phyloP scores from a whole-genome alignment of 108 stramenopile genomes.

The Skeletonema menzelii region DNA sequence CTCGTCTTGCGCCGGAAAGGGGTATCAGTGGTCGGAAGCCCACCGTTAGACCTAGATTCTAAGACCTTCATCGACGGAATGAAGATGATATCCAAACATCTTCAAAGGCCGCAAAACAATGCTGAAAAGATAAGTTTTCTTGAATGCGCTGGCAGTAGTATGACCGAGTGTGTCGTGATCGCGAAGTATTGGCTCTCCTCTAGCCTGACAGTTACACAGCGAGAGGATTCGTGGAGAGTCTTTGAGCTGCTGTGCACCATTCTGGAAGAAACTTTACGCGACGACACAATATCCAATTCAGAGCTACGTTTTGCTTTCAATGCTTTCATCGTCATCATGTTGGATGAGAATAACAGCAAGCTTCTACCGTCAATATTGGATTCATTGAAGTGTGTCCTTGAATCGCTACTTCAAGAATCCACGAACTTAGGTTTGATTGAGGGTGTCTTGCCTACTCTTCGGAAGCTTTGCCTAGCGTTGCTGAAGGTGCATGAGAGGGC shows the following conservation, averaged over 20 bases:
- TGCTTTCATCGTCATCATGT: conserved; percentile 40
- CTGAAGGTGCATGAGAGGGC: conserved; percentile 28
- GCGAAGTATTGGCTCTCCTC: conserved; percentile 47
- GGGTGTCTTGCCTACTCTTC: conserved; percentile 18
- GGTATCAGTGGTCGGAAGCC: conserved; percentile 30
- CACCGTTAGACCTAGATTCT: conserved; percentile 14
- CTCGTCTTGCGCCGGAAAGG: conserved; percentile 31
- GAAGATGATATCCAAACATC: conserved; percentile 39
- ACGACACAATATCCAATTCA: conserved; percentile 20
- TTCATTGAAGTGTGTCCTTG: conserved; percentile 26
- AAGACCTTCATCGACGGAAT: conserved; percentile 39
- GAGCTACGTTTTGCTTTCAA: conserved; percentile 59
- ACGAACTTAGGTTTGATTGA: conserved; percentile 15
- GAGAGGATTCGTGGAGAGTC: conserved; percentile 39
- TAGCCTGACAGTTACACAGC: conserved; percentile 27
- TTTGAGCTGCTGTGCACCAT: conserved; percentile 48
- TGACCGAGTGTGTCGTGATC: conserved; percentile 56
- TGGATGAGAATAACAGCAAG: conserved; percentile 28
- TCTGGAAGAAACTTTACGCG: conserved; percentile 32
- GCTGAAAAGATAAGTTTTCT: conserved; percentile 24
- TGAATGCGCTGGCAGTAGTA: conserved; percentile 51
- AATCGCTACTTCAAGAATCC: conserved; percentile 31
- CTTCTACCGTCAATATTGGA: conserved; percentile 16
- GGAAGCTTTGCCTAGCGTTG: conserved; percentile 44
- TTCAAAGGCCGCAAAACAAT: conserved; percentile 11